Base-by-base conservation (phyloP, 225 moss, liverwort and hornwort genomes). In the Pseudoscleropodium purum region DNA sequence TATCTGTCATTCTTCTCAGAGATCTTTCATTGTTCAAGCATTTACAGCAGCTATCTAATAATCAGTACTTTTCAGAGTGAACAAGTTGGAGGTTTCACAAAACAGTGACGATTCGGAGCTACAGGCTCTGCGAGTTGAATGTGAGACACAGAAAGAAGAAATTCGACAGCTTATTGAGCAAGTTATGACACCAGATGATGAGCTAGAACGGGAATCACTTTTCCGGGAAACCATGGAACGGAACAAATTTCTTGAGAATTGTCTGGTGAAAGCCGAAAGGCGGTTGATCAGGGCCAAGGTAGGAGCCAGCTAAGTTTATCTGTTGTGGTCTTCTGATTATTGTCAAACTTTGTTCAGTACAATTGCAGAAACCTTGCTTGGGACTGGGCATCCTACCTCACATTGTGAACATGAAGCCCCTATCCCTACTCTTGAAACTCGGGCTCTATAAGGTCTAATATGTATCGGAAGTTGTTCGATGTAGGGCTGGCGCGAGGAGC, bases 121-220 rank as follows among this genome's bases (percentile, higher is more conserved):
- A 36, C 91, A 90, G 73, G 78, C 85, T 73, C 64, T 92, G 67
- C 89, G 89, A 62, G 89, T 86, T 43, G 87, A 89, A 86, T 92
- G 89, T 86, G 93, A 93, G 63, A 83, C 81, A 33, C 93, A 92
- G 88, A 92, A 90, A 56, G 93, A 93, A 84, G 93, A 93, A 86
- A 93, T 92, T 86, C 91, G 92, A 83, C 92, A 92, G 56, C 83
- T 93, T 60, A 88, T 93, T 89, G 93, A 93, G 89, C 93, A 93
- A 86, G 93, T 93, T 73, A 87, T 93, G 92, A 93, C 92, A 61
- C 92, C 93, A 52, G 91, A 93, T 77, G 93, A 91, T 79, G 93
- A 92, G 84, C 89, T 93, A 52, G 89, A 91, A 79, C 92, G 92
- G 33, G 93, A 93, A 86, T 82, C 89, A 23, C 89, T 86, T 66